Percentiles rank a stretch among this genome's conserved stretches.
phyloP scores from a whole-genome alignment of 108 stramenopile genomes.

The Skeletonema grethae region DNA sequence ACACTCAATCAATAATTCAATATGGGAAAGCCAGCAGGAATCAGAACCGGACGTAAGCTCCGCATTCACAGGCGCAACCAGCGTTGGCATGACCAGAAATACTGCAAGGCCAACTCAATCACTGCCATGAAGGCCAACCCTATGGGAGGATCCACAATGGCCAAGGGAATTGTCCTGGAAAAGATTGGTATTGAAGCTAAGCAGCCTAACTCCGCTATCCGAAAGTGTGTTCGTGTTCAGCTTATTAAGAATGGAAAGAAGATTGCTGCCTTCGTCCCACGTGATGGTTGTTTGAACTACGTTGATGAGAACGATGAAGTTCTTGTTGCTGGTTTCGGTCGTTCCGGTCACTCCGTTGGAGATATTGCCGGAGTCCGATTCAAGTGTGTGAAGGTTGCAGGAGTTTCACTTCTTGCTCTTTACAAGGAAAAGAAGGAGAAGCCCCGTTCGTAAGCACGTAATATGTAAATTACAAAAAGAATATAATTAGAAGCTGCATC shows the following conservation, averaged over 20 bases:
- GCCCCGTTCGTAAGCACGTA: conserved; percentile 90
- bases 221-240: conserved; percentile 99
- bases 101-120: conserved; percentile 98
- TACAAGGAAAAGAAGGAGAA: conserved; percentile 99
- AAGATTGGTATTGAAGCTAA: conserved; percentile 99
- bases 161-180: conserved; percentile 99
- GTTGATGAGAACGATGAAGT: conserved; percentile 99
- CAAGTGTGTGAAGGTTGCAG: conserved; percentile 99
- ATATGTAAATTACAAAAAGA: conserved; percentile 36
- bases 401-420: conserved; percentile 97
- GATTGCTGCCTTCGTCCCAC: conserved; percentile 99
- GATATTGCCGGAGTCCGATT: conserved; percentile 99
- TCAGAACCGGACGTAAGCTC: conserved; percentile 99
- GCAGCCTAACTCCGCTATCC: conserved; percentile 99
- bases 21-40: conserved; percentile 97
- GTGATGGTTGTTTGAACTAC: conserved; percentile 99
- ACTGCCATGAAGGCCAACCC: conserved; percentile 99
- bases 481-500: conserved; percentile 16
- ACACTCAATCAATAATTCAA: conserved; percentile 4
- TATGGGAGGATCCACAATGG: conserved; percentile 99
- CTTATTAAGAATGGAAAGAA: conserved; percentile 99
- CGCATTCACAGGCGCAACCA: conserved; percentile 96
- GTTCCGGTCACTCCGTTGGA: conserved; percentile 99
- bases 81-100: conserved; percentile 93
- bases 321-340: conserved; percentile 99